Conservation (phyloP, 2,329 filamentous ascomycete genomes). For the Trichoderma semiorbis region DNA sequence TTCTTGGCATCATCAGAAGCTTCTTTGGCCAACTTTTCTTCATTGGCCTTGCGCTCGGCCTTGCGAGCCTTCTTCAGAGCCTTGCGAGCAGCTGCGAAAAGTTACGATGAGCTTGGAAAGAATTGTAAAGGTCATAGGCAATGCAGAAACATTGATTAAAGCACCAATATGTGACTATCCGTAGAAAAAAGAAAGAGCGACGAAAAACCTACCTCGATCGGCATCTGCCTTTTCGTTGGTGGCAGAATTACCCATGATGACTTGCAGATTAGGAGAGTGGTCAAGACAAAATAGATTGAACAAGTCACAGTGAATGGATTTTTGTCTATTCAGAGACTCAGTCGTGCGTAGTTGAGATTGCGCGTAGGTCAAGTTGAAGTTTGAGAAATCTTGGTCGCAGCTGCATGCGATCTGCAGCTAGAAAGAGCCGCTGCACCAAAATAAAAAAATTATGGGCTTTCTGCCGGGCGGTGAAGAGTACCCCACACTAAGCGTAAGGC, state of each 20-base stretch:
- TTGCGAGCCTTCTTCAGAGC: slow-evolving; percentile 36
- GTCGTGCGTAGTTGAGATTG: too few species aligned
- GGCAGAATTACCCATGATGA: neutral
- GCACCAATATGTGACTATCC: neutral
- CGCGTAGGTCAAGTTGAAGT: neutral
- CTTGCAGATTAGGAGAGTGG: neutral
- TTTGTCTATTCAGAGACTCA: neutral
- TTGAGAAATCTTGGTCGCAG: neutral
- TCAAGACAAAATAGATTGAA: neutral
- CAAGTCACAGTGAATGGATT: neutral
- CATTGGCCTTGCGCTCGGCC: slow-evolving; percentile 25
- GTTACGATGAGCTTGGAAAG: neutral
- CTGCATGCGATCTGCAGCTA: neutral
- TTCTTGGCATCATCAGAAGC: slow-evolving; percentile 12
- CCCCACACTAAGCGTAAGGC: neutral
- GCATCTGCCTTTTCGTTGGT: neutral
- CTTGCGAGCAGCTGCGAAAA: neutral
- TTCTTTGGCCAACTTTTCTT: slow-evolving; percentile 23
- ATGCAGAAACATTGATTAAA: neutral
- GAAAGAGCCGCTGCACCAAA: neutral
- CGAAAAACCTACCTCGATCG: neutral
- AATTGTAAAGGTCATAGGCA: neutral
- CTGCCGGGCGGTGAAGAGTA: slow-evolving; percentile 4
- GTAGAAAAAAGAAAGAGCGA: neutral
- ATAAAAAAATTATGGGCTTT: slow-evolving; percentile 1